Evolutionary conservation across 768 basidiomycete species (phyloP).

Genomic region (Melanogaster broomeanus): DNA sequence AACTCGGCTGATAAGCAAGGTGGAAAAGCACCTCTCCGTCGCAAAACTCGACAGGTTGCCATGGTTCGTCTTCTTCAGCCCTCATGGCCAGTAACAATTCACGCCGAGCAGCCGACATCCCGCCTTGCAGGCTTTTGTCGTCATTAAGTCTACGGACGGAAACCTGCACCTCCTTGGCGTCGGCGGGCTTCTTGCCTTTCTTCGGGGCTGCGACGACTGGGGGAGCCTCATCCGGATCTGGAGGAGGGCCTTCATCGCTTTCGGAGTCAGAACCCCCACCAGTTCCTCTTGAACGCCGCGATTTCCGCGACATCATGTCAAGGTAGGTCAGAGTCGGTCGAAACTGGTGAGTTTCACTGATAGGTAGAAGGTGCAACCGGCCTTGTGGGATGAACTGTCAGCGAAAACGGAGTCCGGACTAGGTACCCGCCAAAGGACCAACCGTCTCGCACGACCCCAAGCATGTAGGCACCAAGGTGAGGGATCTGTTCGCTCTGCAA

Average conservation of each 20-base stretch:
- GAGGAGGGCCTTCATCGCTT: constrained; percentile 77
- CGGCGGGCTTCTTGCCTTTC: constrained; percentile 62
- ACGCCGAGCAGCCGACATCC: constrained; percentile 67
- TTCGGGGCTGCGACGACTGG: constrained; percentile 41
- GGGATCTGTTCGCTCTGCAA: constrained; percentile 72
- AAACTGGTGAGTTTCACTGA: constrained; percentile 78
- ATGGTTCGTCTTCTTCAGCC: constrained; percentile 75
- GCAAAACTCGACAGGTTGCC: constrained; percentile 69
- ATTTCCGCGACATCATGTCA: constrained; percentile 69
- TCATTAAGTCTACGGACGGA: constrained; percentile 66
- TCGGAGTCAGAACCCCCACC: constrained; percentile 62
- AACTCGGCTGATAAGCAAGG: neutral
- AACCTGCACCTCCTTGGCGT: constrained; percentile 77
- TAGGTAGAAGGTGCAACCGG: constrained; percentile 74
- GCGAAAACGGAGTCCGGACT: constrained; percentile 5
- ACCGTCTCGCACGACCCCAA: constrained; percentile 80
- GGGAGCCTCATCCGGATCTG: constrained; percentile 72
- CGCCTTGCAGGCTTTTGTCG: constrained; percentile 64
- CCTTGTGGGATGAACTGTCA: constrained; percentile 42
- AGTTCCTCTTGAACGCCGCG: constrained; percentile 46
- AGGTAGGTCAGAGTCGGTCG: constrained; percentile 83
- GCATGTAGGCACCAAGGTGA: constrained; percentile 65
- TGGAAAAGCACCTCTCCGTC: constrained; percentile 56
- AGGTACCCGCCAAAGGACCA: constrained; percentile 16
- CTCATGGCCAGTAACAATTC: constrained; percentile 79